Evolutionary conservation across 306 rosid species (phyloP), one percentile per base, ranked within the genome.

Genomic region (Prinsepia uniflora): DNA sequence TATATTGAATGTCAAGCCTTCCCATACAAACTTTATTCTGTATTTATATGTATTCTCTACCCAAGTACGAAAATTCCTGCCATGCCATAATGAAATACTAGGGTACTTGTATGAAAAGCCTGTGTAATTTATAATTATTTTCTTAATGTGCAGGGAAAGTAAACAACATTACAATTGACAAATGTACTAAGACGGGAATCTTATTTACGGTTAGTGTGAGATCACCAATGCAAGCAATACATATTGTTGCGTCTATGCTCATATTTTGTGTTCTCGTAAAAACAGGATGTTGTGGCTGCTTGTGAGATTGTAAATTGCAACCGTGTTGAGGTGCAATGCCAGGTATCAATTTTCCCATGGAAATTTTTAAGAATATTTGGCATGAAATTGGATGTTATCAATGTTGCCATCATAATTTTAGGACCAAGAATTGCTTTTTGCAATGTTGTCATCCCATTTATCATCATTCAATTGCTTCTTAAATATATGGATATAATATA

Each of bases 241-340:
- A 71, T 74, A 14, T 78, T 63, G 68, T 44, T 60, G 52, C 12
- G 41, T 36, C 2, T 54, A 6, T 67, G 53, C 63, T 83, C 59
- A 67, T 76, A 48, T 67, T 61, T 66, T 43, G 45, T 72, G 61
- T 60, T 72, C 39, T 52, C 80, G 70, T 68, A 67, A 79, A 77
- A 75, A 79, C 82, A 94, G 99, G 97, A 95, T 82, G 99, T 91
- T 74, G 99, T 95, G 80, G 97, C 99, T 79, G 99, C 99, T 73
- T 95, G 61, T 89, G 99, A 95, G 86, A 76, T 95, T 49, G 99
- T 95, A 20, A 95, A 95, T 84, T 86, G 96, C 83, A 91, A 84
- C 75, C 84, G 92, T 67, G 89, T 95, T 75, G 99, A 95, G 84
- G 97, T 87, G 82, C 99, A 95, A 71, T 91, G 99, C 50, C 97